Base-by-base conservation (phyloP, 2,329 filamentous ascomycete genomes). In the Rhexocercosporidium sp. region DNA sequence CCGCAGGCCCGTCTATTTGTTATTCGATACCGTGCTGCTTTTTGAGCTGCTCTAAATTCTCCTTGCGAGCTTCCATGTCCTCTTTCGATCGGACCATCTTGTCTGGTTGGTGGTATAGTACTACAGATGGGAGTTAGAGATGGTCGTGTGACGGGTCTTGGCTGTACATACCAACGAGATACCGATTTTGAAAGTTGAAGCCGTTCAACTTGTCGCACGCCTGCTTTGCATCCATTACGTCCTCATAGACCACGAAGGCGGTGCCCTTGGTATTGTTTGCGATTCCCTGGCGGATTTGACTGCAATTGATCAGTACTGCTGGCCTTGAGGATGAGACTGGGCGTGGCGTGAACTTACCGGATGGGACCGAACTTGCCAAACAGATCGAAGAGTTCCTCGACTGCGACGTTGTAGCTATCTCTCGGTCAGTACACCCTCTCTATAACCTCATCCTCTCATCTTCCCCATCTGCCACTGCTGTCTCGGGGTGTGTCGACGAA, bases 171-270 rank as follows among this genome's bases (percentile, higher is more conserved):
- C 93, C 94, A 78, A 99, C 96, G 76, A 99, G 92, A 83, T 99
- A 99, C 80, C 96, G 92, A 84, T 95, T 97, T 85, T 99, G 96
- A 82, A 99, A 99, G 85, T 99, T 99, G 90, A 97, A 99, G 80
- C 96, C 96, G 86, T 99, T 99, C 81, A 99, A 87, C 85, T 98
- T 97, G 86, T 99, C 96, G 86, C 96, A 98, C 78, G 96, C 96
- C 83, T 94, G 91, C 85, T 99, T 99, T 74, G 96, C 94, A 86
- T 99, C 96, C 88, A 96, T 92, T 75, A 98, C 95, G 87, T 99
- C 96, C 83, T 98, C 96, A 86, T 97, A 99, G 82, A 99, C 96
- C 76, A 99, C 96, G 82, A 97, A 99, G 74, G 95, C 96, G 63
- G 96, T 99, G 80, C 96, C 96, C 83, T 98, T 99, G 77, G 96